Evolutionary conservation across 495 filamentous ascomycete genomes (phyloP).

Genomic region (Evernia prunastri): DNA sequence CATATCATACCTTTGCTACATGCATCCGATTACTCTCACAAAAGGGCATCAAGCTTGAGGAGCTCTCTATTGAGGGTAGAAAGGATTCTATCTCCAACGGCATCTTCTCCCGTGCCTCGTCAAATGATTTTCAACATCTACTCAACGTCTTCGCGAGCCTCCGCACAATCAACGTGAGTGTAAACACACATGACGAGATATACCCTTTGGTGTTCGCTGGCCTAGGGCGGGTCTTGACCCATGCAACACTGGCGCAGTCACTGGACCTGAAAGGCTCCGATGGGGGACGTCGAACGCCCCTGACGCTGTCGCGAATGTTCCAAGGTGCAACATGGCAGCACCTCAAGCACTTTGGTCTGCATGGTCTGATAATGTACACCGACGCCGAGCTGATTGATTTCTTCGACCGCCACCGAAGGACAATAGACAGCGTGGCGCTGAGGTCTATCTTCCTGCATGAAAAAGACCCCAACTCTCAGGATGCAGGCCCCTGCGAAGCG

Average conservation of each 20-base stretch:
- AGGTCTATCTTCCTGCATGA: not conserved
- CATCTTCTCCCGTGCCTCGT: not conserved
- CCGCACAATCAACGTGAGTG: not conserved
- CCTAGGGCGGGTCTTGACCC: not conserved
- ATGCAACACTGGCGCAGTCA: not conserved
- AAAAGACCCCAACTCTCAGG: not conserved
- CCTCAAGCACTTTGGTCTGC: not conserved
- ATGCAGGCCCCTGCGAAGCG: not conserved
- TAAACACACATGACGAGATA: not conserved
- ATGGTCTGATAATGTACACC: not conserved
- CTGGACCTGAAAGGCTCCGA: not conserved
- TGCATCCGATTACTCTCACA: not conserved
- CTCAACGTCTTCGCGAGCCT: conserved; percentile 1
- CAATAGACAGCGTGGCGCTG: not conserved
- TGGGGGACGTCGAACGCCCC: not conserved
- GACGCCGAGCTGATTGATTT: not conserved
- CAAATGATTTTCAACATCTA: not conserved
- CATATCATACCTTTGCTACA: conserved; percentile 1
- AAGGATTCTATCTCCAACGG: not conserved
- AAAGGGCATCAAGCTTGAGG: not conserved
- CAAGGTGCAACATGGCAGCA: not conserved
- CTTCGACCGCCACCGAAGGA: not conserved
- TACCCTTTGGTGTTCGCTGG: not conserved
- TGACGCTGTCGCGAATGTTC: not conserved
- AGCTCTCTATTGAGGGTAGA: not conserved